Conservation (phyloP, 495 filamentous ascomycete species). For the Tetracladium setigerum region DNA sequence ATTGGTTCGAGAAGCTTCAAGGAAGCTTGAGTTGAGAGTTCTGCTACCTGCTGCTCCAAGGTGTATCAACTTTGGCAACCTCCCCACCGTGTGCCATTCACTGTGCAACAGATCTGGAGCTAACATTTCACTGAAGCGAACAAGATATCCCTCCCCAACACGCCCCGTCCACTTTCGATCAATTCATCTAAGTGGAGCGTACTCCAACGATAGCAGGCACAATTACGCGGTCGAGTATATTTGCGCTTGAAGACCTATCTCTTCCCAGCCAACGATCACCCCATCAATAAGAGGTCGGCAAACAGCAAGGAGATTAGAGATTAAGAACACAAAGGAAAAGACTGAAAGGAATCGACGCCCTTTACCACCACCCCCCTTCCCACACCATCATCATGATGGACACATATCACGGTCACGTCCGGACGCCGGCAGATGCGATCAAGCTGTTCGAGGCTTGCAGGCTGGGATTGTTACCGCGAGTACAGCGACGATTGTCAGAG, state of each 20-base stretch:
- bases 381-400: conserved; percentile 56
- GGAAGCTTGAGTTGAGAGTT: conserved; percentile 16
- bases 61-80: conserved; percentile 18
- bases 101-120: conserved; percentile 14
- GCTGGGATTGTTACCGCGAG: conserved; percentile 79
- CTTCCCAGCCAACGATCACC: too few species aligned
- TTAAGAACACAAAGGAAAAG: too few species aligned
- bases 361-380: too few species aligned
- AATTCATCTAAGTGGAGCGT: too few species aligned
- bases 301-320: too few species aligned
- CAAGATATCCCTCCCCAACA: not conserved
- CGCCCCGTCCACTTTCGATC: too few species aligned
- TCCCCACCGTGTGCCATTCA: conserved; percentile 7
- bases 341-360: too few species aligned
- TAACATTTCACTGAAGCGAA: conserved; percentile 19
- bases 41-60: conserved; percentile 19
- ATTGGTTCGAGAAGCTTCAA: not conserved
- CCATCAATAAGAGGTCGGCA: too few species aligned
- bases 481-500: conserved; percentile 88
- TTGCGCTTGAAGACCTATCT: too few species aligned
- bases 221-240: too few species aligned
- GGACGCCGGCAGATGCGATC: conserved; percentile 90
- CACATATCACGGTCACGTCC: conserved; percentile 89
- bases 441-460: conserved; percentile 96
- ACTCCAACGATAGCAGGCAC: too few species aligned